These are phyloP conservation scores for Fragaria ananassa DNA, from an alignment of 306 rosid genomes.

Conservation along the genomic window DNA sequence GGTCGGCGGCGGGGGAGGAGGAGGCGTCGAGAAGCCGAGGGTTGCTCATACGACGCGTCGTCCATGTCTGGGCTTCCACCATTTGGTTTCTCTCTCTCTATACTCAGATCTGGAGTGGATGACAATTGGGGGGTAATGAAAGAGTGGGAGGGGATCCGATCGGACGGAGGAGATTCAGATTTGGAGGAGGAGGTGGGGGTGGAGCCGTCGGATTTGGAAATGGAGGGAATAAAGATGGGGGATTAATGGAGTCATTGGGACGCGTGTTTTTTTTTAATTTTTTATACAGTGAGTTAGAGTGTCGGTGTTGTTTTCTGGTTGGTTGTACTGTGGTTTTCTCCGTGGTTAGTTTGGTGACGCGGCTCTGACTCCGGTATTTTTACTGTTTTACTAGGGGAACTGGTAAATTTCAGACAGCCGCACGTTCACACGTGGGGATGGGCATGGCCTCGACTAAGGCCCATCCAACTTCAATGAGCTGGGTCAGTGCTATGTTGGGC, in stretches of 20 bases:
- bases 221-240: not conserved
- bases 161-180: conserved; percentile 34
- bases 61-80: conserved; percentile 96
- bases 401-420: not conserved
- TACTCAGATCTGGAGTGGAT: conserved; percentile 29
- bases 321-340: not conserved
- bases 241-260: conserved; percentile 14
- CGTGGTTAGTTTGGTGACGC: not conserved
- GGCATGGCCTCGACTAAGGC: too few relatives aligned
- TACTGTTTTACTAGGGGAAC: not conserved
- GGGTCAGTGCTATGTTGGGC: too few relatives aligned
- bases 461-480: too few relatives aligned
- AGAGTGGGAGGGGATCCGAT: conserved; percentile 13
- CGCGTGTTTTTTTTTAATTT: not conserved
- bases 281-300: conserved; percentile 3
- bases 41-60: conserved; percentile 86
- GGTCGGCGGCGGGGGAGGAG: conserved; percentile 20
- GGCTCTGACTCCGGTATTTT: conserved; percentile 1
- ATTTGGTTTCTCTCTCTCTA: conserved; percentile 15
- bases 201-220: conserved; percentile 26
- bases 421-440: not conserved
- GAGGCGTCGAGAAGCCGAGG: conserved; percentile 40
- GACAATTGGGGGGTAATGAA: not conserved
- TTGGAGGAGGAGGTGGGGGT: not conserved
- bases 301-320: conserved; percentile 33